phyloP scores from a whole-genome alignment of 2,329 filamentous ascomycete genomes.

The Fusarium anthophilum region DNA sequence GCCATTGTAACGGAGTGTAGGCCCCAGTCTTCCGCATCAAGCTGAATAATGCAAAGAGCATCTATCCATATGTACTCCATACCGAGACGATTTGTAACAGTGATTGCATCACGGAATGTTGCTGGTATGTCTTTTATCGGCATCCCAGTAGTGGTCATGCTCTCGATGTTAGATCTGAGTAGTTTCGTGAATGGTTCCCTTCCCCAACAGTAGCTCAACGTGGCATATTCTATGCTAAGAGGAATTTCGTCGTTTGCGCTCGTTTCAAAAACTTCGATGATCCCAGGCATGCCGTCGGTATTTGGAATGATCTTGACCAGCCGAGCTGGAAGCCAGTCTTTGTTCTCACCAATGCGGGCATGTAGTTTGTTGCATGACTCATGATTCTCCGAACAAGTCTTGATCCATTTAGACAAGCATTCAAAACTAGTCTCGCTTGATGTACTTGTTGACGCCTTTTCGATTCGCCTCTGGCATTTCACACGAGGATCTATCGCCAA shows the following conservation, averaged over 20 bases:
- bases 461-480: not conserved
- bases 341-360: not conserved
- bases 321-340: not conserved
- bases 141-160: not conserved
- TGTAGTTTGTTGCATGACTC: not conserved
- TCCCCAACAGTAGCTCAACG: slow-evolving; percentile 1
- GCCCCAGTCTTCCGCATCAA: not conserved
- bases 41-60: slow-evolving; percentile 1
- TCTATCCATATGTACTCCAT: slow-evolving; percentile 3
- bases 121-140: not conserved
- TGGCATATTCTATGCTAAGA: not conserved
- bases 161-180: not conserved
- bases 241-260: accelerated
- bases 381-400: not conserved
- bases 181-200: not conserved
- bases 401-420: not conserved
- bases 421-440: not conserved
- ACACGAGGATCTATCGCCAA: not conserved
- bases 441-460: not conserved
- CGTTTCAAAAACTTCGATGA: not conserved
- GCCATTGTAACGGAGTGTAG: not conserved
- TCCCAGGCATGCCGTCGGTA: not conserved
- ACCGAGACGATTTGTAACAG: not conserved
- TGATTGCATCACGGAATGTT: not conserved
- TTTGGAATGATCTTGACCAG: not conserved